Conservation (phyloP, 2,329 filamentous ascomycete genomes). For the Neofusicoccum sp. region DNA sequence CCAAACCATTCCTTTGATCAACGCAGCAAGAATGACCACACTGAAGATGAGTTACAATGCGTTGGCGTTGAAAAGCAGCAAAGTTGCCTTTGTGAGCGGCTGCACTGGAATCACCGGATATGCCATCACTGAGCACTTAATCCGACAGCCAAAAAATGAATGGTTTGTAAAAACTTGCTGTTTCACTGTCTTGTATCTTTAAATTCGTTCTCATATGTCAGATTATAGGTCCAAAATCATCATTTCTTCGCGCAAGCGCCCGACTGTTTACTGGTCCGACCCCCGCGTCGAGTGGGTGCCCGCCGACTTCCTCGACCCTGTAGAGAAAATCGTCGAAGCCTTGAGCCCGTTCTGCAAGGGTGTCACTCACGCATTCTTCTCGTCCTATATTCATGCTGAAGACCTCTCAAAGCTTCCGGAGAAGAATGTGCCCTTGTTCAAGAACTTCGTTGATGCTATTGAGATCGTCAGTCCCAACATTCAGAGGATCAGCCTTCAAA, state of each 20-base stretch:
- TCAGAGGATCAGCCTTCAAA: conserved; percentile 28
- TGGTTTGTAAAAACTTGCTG: neutral
- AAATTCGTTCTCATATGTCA: neutral
- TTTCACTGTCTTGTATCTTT: neutral
- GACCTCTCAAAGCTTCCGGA: conserved; percentile 32
- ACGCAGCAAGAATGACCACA: too few species aligned
- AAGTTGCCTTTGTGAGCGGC: conserved; percentile 40
- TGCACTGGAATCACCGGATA: conserved; percentile 40
- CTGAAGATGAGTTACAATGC: too few species aligned
- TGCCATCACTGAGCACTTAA: conserved; percentile 39
- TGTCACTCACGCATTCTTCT: conserved; percentile 39
- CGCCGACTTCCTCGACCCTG: conserved; percentile 33
- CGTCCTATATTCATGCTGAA: conserved; percentile 38
- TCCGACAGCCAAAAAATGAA: conserved; percentile 26
- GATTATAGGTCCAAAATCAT: conserved; percentile 31
- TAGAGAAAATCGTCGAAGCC: neutral
- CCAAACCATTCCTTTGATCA: too few species aligned
- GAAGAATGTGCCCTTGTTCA: conserved; percentile 35
- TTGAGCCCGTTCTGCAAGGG: conserved; percentile 28
- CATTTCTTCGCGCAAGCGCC: conserved; percentile 31
- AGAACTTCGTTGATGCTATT: conserved; percentile 37
- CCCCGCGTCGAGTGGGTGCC: conserved; percentile 37
- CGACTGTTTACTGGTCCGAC: conserved; percentile 29
- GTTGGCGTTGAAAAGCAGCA: conserved; percentile 13
- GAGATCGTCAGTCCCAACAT: conserved; percentile 28